Base-by-base conservation (phyloP, 345 rosid genomes). In the Noccaea caerulescens region DNA sequence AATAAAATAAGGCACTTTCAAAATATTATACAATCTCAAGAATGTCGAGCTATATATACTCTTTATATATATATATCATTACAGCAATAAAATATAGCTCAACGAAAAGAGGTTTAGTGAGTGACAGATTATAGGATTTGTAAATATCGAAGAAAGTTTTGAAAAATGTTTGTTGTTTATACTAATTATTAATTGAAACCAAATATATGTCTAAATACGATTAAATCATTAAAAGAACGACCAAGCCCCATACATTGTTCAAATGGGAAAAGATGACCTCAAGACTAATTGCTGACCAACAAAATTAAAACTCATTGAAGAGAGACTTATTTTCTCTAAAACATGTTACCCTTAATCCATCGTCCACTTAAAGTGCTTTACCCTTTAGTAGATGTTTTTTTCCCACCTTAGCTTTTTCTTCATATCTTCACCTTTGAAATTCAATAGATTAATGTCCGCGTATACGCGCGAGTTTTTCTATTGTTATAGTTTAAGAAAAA, bases 281-380 rank as follows among this genome's bases (percentile, higher is more conserved):
- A 33, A 32, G 59, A 8, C 23, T n/a, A 13, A 13, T 7, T 54
- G 18, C 20, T 54, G 39, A 30, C 18, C 32, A 7, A 8, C 7
- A 12, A 51, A 6, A 25, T 10, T 6, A 12, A 53, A 53, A 32
- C 18, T 30, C 38, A 2, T n/a, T n/a, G n/a, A n/a, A n/a, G n/a
- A n/a, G n/a, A n/a, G n/a, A n/a, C n/a, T n/a, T n/a, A n/a, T n/a
- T n/a, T n/a, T n/a, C n/a, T n/a, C n/a, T n/a, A n/a, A n/a, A 20
- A 14, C 9, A 3, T 39, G 38, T 27, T 27, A 30, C 18, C 32
- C 42, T 18, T 55, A 43, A 12, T 45, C 34, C 56, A 23, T 57
- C 3, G 56, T 68, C 65, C 64, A 57, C 56, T 45, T 10, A 36
- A 45, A 58, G 47, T 57, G 73, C 57, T 49, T 12, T 11, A 56